phyloP scores from a whole-genome alignment of 345 rosid species.

The Aurinia saxatilis region DNA sequence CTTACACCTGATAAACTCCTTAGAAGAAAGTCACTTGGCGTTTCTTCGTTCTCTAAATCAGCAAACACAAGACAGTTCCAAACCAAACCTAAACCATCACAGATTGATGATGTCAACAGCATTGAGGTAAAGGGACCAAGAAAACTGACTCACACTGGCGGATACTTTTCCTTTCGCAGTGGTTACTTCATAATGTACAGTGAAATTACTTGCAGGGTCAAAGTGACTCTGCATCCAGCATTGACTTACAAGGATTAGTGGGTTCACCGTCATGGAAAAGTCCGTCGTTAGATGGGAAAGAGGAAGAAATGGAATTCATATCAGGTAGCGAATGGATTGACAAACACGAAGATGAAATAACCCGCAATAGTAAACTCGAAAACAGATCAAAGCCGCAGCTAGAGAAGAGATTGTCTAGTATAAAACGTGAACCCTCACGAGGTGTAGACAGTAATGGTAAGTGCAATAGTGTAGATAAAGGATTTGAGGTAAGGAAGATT shows the following conservation, averaged over 20 bases:
- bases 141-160: not conserved
- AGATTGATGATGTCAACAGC: slow-evolving; percentile 46
- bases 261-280: slow-evolving; percentile 50
- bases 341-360: slow-evolving; percentile 35
- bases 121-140: slow-evolving; percentile 41
- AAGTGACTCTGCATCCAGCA: slow-evolving; percentile 43
- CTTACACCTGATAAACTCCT: slow-evolving; percentile 43
- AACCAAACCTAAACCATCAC: slow-evolving; percentile 32
- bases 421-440: slow-evolving; percentile 10
- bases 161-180: not conserved
- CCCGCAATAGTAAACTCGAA: slow-evolving; percentile 30
- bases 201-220: slow-evolving; percentile 31
- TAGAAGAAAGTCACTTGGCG: slow-evolving; percentile 35
- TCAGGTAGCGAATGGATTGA: slow-evolving; percentile 41
- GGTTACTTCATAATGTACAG: slow-evolving; percentile 10
- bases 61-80: slow-evolving; percentile 34
- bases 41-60: slow-evolving; percentile 42
- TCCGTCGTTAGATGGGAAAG: slow-evolving; percentile 38
- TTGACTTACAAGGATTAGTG: slow-evolving; percentile 58
- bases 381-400: slow-evolving; percentile 26
- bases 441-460: slow-evolving; percentile 4
- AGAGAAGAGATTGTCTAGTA: slow-evolving; percentile 16
- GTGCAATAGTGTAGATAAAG: slow-evolving; percentile 35
- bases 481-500: slow-evolving; percentile 37
- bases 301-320: slow-evolving; percentile 45